phyloP scores from a whole-genome alignment of 192 early-diverging fungal species.

The Coemansia asiatica region DNA sequence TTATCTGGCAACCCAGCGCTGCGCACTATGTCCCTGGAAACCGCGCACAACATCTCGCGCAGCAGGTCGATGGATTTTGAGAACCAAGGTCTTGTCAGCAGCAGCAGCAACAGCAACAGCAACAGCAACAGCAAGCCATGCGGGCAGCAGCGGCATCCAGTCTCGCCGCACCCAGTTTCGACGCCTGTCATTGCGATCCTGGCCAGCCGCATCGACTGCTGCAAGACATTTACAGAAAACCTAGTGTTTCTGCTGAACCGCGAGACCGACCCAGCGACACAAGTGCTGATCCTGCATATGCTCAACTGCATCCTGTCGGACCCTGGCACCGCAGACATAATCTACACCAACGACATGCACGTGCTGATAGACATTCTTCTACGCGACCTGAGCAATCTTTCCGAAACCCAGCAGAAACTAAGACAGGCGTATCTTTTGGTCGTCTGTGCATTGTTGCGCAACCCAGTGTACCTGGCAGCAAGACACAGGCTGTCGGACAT shows the following conservation, averaged over 20 bases:
- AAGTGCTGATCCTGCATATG: conserved; percentile 64
- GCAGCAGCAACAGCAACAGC: background rate
- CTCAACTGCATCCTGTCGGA: conserved; percentile 70
- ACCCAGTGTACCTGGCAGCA: conserved; percentile 56
- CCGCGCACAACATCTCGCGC: conserved; percentile 23
- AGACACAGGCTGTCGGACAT: conserved; percentile 50
- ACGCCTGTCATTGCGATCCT: conserved; percentile 42
- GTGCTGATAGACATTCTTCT: conserved; percentile 86
- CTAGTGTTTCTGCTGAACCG: conserved; percentile 92
- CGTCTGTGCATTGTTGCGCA: conserved; percentile 62
- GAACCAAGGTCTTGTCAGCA: background rate
- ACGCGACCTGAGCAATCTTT: conserved; percentile 76
- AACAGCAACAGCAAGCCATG: background rate
- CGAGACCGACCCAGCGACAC: conserved; percentile 61
- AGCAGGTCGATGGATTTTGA: conserved; percentile 51
- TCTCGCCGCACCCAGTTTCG: background rate
- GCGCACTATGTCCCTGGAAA: conserved; percentile 13
- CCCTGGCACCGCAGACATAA: conserved; percentile 62
- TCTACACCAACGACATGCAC: conserved; percentile 91
- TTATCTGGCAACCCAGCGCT: conserved; percentile 9
- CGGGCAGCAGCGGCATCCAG: background rate
- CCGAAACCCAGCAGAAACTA: conserved; percentile 65
- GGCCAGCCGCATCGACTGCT: conserved; percentile 40
- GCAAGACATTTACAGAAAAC: conserved; percentile 85
- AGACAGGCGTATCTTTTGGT: conserved; percentile 71